A percentile compares a stretch with the other conserved stretches of the same genome.
Evolutionary conservation across 805 yeast genomes (phyloP).

Genomic region (Millerago galiae): DNA sequence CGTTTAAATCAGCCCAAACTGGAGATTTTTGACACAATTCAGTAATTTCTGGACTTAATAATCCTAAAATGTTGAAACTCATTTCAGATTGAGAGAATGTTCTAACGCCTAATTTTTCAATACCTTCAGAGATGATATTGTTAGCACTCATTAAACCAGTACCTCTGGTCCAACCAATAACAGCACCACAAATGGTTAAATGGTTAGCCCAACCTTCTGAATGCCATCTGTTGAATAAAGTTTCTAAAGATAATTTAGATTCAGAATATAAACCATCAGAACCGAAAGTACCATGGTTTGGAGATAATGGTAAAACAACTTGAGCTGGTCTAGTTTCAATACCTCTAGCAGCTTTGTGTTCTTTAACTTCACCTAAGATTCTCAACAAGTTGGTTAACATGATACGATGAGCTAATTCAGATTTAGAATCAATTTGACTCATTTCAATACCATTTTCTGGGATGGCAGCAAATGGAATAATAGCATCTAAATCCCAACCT

Average conservation of each 20-base stretch:
- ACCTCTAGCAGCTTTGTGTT: conserved; percentile 68
- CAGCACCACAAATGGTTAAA: conserved; percentile 95
- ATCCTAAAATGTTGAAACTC: conserved; percentile 97
- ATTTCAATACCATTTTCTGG: conserved; percentile 98
- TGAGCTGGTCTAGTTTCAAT: conserved; percentile 97
- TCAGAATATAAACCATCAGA: conserved; percentile 98
- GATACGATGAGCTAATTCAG: conserved; percentile 97
- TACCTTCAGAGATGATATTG: conserved; percentile 96
- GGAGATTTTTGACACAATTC: conserved; percentile 89
- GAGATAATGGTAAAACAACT: conserved; percentile 92
- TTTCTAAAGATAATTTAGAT: conserved; percentile 91
- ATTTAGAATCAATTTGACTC: conserved; percentile 86
- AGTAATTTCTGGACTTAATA: conserved; percentile 80
- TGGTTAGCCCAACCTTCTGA: conserved; percentile 95
- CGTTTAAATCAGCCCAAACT: conserved; percentile 96
- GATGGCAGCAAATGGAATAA: conserved; percentile 97
- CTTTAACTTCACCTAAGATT: conserved; percentile 84
- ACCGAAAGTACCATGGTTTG: conserved; percentile 99
- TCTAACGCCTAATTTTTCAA: conserved; percentile 92
- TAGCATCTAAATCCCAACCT: conserved; percentile 96
- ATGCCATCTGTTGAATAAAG: conserved; percentile 97
- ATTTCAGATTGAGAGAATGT: conserved; percentile 98
- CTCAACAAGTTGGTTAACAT: conserved; percentile 95
- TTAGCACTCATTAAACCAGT: conserved; percentile 98
- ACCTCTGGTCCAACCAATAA: conserved; percentile 99